Evolutionary conservation across 805 yeast genomes (phyloP), one percentile per base, ranked within the genome.

Genomic region (Saccharomycopsis synnaedendra): DNA sequence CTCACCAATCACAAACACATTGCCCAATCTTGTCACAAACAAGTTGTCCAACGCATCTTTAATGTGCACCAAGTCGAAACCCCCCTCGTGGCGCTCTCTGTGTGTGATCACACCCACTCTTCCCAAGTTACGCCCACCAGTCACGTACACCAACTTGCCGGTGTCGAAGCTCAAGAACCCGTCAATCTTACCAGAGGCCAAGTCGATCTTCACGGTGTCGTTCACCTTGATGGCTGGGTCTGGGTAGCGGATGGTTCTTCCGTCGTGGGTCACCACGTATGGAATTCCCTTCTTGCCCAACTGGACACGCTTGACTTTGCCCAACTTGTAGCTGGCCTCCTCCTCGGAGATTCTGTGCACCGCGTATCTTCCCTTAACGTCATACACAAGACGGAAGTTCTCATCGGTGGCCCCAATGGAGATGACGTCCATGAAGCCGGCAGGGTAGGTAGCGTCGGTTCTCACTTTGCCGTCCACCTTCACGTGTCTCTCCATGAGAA

Each of bases 401-500:
- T 90, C 98, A 74, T 88, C 87, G 74, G 98, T 90, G 69, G 95
- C 96, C 70, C 90, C 97, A 67, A 90, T 77, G 60, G 95, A 63
- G 75, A 90, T 87, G 63, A 93, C 97, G 71, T 90, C 98, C 97
- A 89, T 89, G 86, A 93, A 90, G 67, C 98, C 98, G 68, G 97
- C 85, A 72, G 98, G 98, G 95, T 69, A 90, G 60, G 97, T 93
- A 59, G 95, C 70, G 72, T 93, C 97, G 63, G 98, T 90, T 87
- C 97, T 89, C 64, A 90, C 97, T 81, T 90, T 90, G 71, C 95
- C 96, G 71, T 90, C 98, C 63, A 93, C 97, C 78, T 89, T 84
- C 67, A 89, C 96, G 63, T 87, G 95, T 74, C 95, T 85, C 80
- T 89, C 95, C 96, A 86, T 86, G 71, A 90, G 77, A 73, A 89